Conservation (phyloP, 192 early-diverging fungal species). For the Coemansia reversa region DNA sequence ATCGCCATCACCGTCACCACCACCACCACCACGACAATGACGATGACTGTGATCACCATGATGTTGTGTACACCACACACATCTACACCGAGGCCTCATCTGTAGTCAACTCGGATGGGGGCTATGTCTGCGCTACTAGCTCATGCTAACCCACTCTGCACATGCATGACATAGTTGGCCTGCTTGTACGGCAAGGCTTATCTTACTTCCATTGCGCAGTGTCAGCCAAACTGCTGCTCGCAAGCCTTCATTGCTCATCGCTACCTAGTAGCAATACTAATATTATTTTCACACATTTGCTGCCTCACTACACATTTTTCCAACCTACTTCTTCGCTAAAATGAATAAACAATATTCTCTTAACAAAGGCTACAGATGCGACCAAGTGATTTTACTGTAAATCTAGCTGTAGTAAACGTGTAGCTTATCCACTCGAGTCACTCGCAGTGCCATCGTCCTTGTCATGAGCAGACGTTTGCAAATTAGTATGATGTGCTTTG, state of each 20-base stretch:
- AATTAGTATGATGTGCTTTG: background rate
- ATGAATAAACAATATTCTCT: background rate
- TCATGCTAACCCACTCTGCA: constrained; percentile 17
- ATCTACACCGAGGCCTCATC: constrained; percentile 51
- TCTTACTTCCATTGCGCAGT: constrained; percentile 19
- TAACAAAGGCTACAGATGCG: background rate
- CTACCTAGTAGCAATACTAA: background rate
- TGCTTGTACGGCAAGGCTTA: background rate
- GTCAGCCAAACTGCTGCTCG: constrained; percentile 3
- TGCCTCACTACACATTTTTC: background rate
- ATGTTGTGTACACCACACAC: constrained; percentile 49
- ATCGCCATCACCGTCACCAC: background rate
- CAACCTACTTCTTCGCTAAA: background rate
- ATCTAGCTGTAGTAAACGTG: too few relatives aligned
- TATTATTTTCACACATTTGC: background rate
- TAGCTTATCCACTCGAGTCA: background rate
- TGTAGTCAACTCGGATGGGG: constrained; percentile 40
- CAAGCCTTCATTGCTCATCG: background rate
- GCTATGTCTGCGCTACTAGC: constrained; percentile 38
- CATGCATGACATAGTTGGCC: constrained; percentile 1
- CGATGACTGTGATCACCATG: constrained; percentile 20
- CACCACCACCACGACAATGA: constrained; percentile 26
- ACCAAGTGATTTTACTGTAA: background rate
- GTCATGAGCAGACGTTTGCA: background rate
- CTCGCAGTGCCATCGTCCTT: background rate